These are phyloP conservation scores for Xylaria sp. DNA, from an alignment of 2,329 filamentous ascomycete species.

Conservation along the genomic window DNA sequence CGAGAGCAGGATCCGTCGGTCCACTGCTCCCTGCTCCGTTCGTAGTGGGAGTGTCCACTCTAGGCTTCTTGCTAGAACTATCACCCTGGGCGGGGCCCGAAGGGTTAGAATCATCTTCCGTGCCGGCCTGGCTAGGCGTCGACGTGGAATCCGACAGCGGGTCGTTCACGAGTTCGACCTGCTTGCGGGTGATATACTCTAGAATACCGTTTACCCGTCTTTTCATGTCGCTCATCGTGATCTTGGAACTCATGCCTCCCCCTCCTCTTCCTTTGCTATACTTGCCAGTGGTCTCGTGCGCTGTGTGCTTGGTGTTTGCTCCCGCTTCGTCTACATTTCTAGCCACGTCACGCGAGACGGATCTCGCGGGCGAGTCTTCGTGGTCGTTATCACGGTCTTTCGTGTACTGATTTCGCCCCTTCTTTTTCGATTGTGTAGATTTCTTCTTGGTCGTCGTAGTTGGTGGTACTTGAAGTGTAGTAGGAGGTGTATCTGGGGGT, in stretches of 20 bases:
- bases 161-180: conserved; percentile 84
- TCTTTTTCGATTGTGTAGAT: conserved; percentile 69
- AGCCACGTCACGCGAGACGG: conserved; percentile 61
- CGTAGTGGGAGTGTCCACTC: conserved; percentile 28
- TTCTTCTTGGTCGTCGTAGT: conserved; percentile 69
- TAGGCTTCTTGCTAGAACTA: conserved; percentile 39
- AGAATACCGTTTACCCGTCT: conserved; percentile 84
- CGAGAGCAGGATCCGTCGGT: conserved; percentile 49
- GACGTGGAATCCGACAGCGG: conserved; percentile 57
- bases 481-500: conserved; percentile 60
- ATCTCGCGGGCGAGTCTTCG: conserved; percentile 67
- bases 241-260: conserved; percentile 68
- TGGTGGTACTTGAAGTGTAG: conserved; percentile 54
- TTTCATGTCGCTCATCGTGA: conserved; percentile 90
- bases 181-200: conserved; percentile 89
- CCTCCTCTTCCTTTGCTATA: conserved; percentile 64
- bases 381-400: conserved; percentile 73
- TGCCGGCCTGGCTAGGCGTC: conserved; percentile 55
- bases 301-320: conserved; percentile 48
- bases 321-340: conserved; percentile 60
- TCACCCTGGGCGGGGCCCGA: conserved; percentile 54
- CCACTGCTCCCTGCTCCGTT: conserved; percentile 50
- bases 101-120: conserved; percentile 53
- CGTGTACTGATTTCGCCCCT: conserved; percentile 83
- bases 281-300: conserved; percentile 58